A percentile compares a stretch with the other conserved stretches of the same genome.
These are phyloP conservation scores for Clarkia xantiana DNA, from an alignment of 345 rosid species.

Conservation along the genomic window DNA sequence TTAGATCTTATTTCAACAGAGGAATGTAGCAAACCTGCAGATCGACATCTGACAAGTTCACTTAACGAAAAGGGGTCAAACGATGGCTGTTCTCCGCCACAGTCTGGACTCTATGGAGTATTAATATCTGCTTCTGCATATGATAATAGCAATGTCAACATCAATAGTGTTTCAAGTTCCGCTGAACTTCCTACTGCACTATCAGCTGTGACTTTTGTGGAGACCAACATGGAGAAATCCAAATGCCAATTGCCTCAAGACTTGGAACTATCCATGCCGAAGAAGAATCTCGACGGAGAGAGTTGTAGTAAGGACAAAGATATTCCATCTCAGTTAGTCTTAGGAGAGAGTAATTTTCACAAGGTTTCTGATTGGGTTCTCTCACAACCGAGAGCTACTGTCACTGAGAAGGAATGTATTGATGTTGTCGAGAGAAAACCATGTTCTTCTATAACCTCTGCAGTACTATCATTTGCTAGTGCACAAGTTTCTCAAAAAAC, in stretches of 20 bases:
- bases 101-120: conserved; percentile 19
- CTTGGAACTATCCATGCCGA: conserved; percentile 13
- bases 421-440: conserved; percentile 9
- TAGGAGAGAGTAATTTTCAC: conserved; percentile 11
- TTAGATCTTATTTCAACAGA: conserved; percentile 12
- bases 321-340: conserved; percentile 13
- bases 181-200: conserved; percentile 10
- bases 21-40: conserved; percentile 12
- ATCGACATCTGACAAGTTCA: conserved; percentile 8
- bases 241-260: conserved; percentile 15
- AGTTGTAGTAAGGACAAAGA: conserved; percentile 10
- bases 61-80: conserved; percentile 19
- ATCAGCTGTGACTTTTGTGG: conserved; percentile 12
- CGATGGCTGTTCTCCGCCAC: conserved; percentile 12
- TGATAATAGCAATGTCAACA: conserved; percentile 10
- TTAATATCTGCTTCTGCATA: conserved; percentile 13
- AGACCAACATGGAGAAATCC: conserved; percentile 14
- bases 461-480: background rate
- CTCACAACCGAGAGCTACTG: conserved; percentile 13
- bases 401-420: conserved; percentile 12
- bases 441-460: background rate
- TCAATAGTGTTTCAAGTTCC: conserved; percentile 14
- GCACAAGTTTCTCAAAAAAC: background rate
- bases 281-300: conserved; percentile 14
- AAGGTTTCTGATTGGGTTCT: conserved; percentile 5